Base-by-base conservation (phyloP, 768 basidiomycete genomes). In the Megacollybia marginata region DNA sequence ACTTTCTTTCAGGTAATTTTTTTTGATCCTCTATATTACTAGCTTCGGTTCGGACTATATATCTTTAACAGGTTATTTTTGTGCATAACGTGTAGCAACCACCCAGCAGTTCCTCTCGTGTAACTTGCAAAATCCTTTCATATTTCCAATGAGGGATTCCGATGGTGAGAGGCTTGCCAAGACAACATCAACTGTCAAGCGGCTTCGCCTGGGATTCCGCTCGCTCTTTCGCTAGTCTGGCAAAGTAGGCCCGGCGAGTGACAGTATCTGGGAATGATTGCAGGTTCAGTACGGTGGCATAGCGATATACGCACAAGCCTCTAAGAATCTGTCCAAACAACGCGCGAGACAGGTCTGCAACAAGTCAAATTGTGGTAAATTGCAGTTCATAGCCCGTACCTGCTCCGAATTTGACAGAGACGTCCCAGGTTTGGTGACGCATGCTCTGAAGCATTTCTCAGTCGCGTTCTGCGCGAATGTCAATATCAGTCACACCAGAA, bases 261-360 rank as follows among this genome's bases (percentile, higher is more conserved):
- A 88, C 78, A 62, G 13, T 40, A 40, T 40, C 38, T 40, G 38
- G 13, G 18, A 40, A 5, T 13, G 38, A 40, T 5, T 8, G 8
- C 35, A 40, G 38, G 8, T 5, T 40, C 38, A 40, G 18, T 40
- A 40, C 15, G 18, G 38, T 15, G 38, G 18, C 38, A 18, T 40
- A 15, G 15, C 43, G 7, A 33, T 16, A 35, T 10, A 78, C 87
- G 69, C 58, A 90, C 89, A 91, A 33, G 86, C 86, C 65, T 92
- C 87, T 71, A 92, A 72, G 61, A 90, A 92, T 42, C 88, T 79
- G 48, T 90, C 87, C 58, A 90, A 70, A 62, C 90, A 92, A 50
- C 80, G 73, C 6, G 78, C 68, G 40, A 92, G 69, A 57, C 90
- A 92, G 23, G 81, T 82, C 90, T 92, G 33, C 33, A 16, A 34